Percentiles rank a stretch among this genome's conserved stretches.
These are phyloP conservation scores for Beauveria caledonica DNA, from an alignment of 2,329 filamentous ascomycete species.

Conservation along the genomic window DNA sequence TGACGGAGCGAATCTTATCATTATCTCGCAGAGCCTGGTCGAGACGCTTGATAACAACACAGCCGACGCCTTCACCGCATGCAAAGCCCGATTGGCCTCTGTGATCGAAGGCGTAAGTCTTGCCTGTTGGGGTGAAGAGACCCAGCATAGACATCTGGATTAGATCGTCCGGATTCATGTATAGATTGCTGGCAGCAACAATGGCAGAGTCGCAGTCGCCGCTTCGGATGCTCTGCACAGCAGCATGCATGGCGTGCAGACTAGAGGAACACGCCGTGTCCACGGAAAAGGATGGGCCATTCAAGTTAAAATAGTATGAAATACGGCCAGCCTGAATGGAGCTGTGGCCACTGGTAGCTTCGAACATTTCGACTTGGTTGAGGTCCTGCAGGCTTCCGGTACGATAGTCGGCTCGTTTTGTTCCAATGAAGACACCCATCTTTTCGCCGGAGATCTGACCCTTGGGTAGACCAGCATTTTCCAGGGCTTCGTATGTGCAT, in stretches of 20 bases:
- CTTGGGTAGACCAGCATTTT: conserved; percentile 39
- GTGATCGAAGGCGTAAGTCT: conserved; percentile 35
- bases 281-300: conserved; percentile 43
- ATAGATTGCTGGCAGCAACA: conserved; percentile 39
- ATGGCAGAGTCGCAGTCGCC: conserved; percentile 39
- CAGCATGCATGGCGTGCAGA: conserved; percentile 40
- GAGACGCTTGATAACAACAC: conserved; percentile 49
- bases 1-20: conserved; percentile 45
- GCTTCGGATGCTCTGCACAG: conserved; percentile 38
- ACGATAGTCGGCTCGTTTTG: conserved; percentile 40
- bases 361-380: conserved; percentile 42
- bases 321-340: conserved; percentile 47
- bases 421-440: conserved; percentile 43
- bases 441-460: conserved; percentile 38
- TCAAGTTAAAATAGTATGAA: conserved; percentile 47
- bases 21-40: conserved; percentile 45
- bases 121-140: conserved; percentile 40
- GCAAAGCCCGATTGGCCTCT: conserved; percentile 42
- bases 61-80: conserved; percentile 50
- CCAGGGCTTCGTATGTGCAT: conserved; percentile 45
- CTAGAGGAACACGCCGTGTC: conserved; percentile 47
- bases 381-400: conserved; percentile 35
- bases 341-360: conserved; percentile 41
- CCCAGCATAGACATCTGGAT: conserved; percentile 24
- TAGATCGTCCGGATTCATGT: conserved; percentile 35